phyloP scores from a whole-genome alignment of 208 protist genomes.

The Histomonas meleagridis region DNA sequence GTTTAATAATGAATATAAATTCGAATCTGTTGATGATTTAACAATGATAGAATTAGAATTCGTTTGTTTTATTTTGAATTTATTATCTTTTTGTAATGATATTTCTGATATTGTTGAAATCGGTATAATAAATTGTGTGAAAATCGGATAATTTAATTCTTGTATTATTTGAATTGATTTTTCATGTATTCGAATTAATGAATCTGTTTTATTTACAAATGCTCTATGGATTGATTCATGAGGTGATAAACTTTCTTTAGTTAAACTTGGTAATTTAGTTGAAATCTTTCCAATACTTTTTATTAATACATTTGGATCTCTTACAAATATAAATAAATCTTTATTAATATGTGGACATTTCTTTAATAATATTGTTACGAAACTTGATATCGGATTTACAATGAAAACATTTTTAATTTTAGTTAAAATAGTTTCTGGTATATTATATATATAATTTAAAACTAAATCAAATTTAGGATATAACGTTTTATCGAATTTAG shows the following conservation, averaged over 20 bases:
- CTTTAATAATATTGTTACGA: too few relatives aligned
- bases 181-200: background rate
- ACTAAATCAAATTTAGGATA: background rate
- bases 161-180: background rate
- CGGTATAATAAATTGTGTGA: background rate
- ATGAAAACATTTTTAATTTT: too few relatives aligned
- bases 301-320: too few relatives aligned
- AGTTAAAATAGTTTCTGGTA: too few relatives aligned
- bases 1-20: background rate
- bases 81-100: background rate
- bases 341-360: too few relatives aligned
- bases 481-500: background rate
- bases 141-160: too few relatives aligned
- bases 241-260: background rate
- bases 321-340: too few relatives aligned
- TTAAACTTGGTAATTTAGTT: background rate
- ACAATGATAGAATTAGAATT: background rate
- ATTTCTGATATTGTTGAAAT: background rate
- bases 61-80: background rate
- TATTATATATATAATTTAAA: background rate
- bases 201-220: background rate
- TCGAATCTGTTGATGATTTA: too few relatives aligned
- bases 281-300: too few relatives aligned
- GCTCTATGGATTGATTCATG: background rate
- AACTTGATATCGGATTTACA: too few relatives aligned